Base-by-base conservation (phyloP, 345 rosid species). In the Pistacia vera region DNA sequence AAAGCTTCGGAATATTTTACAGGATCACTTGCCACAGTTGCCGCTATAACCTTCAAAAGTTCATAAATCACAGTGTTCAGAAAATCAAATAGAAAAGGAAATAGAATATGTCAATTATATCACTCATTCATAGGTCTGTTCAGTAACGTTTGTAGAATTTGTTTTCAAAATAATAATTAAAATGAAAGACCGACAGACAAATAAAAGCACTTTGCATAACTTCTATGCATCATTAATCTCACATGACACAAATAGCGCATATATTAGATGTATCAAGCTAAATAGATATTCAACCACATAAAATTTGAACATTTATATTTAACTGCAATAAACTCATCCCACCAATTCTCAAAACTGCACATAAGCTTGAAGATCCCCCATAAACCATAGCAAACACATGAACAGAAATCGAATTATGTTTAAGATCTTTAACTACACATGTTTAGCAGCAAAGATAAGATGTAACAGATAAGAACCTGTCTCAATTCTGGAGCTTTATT, bases 21-120 rank as follows among this genome's bases (percentile, higher is more conserved):
- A 1, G 95, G 93, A 72, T 90, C 85, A 54, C 97, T 92, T 46
- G 89, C 90, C 81, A 97, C 97, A 35, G 95, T 82, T 68, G 97
- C 90, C 65, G 96, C 99, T 82, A 96, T 96, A 55, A 97, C 97
- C 98, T 96, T 79, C 52, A 78, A 76, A 81, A 60, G 61, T 70
- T 38, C 25, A 70, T 33, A 38, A 18, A 71, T 28, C 56, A 73
- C n/a, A 65, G 64, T 41, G 28, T 51, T 35, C 48, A 64, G 70
- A 59, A 75, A n/a, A 65, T 51, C 58, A 58, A 44, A 77, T 20
- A 59, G 55, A 41, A 56, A 54, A 70, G 46, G 57, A 62, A 7
- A 70, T 65, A 52, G 6, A 30, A 59, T 38, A 10, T 4, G 17
- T 22, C 52, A 61, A 30, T 41, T 51, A 38, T 38, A 41, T 38